Conservation (phyloP, 2,329 filamentous ascomycete species). For the Diaporthe longicolla region DNA sequence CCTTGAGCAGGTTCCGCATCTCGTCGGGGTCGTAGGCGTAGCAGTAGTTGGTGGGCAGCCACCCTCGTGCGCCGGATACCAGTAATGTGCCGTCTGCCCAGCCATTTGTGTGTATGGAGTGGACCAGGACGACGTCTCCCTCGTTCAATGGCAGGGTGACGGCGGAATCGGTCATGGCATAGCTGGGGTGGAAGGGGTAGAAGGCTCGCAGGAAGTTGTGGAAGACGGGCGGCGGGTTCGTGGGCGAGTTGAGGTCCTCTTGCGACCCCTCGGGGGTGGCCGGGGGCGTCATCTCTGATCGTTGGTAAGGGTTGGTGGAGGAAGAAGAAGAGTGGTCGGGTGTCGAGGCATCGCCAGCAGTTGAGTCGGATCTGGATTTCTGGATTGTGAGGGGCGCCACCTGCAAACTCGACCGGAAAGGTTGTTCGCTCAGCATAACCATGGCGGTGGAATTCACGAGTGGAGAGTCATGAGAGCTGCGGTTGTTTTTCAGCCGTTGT, state of each 20-base stretch:
- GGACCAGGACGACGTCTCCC: slow-evolving; percentile 92
- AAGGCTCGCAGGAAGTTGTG: slow-evolving; percentile 96
- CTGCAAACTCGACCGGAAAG: slow-evolving; percentile 70
- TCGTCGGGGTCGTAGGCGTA: slow-evolving; percentile 92
- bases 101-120: slow-evolving; percentile 97
- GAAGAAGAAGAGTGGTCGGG: slow-evolving; percentile 7
- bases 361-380: slow-evolving; percentile 56
- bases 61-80: slow-evolving; percentile 87
- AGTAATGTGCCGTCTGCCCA: slow-evolving; percentile 97
- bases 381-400: slow-evolving; percentile 72
- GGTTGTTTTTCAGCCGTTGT: slow-evolving; percentile 26
- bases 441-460: slow-evolving; percentile 54
- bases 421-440: slow-evolving; percentile 63
- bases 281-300: slow-evolving; percentile 81
- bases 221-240: slow-evolving; percentile 75
- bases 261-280: slow-evolving; percentile 79
- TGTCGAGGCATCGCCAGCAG: slow-evolving; percentile 39
- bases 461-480: slow-evolving; percentile 55
- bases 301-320: slow-evolving; percentile 57
- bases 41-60: slow-evolving; percentile 98
- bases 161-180: slow-evolving; percentile 83
- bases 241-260: slow-evolving; percentile 67
- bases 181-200: slow-evolving; percentile 89
- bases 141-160: slow-evolving; percentile 91
- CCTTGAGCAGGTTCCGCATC: slow-evolving; percentile 87